Percentiles rank a stretch among this genome's conserved stretches.
Evolutionary conservation across 129 eudicot species (phyloP).

Genomic region (Glebionis coronaria): DNA sequence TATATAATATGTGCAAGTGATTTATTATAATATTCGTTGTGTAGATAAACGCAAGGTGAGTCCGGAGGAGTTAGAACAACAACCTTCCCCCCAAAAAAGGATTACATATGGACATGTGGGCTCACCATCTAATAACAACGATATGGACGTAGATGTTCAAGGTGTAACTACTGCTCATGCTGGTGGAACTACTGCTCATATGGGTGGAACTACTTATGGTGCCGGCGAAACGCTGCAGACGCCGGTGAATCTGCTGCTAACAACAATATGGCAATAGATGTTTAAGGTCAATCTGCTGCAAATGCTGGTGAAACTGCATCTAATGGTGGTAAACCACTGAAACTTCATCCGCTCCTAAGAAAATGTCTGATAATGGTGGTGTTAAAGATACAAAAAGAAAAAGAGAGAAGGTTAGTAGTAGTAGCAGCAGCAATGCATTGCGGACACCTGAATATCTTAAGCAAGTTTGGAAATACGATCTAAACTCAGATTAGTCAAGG

Average conservation of each 20-base stretch:
- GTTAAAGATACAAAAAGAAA: no score
- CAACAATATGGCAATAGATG: not conserved
- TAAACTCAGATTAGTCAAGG: no score
- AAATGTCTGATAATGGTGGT: no score
- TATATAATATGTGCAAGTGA: no score
- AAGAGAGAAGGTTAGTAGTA: no score
- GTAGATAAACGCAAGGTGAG: conserved; percentile 54
- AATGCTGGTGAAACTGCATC: conserved; percentile 5
- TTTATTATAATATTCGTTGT: conserved; percentile 1
- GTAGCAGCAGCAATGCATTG: no score
- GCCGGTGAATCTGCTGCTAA: no score
- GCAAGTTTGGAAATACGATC: conserved; percentile 71
- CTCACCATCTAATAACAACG: conserved; percentile 7
- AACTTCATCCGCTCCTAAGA: no score
- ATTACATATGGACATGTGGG: conserved; percentile 42
- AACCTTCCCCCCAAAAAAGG: conserved; percentile 38
- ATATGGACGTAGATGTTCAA: not conserved
- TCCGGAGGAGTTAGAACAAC: no score
- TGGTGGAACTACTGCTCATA: conserved; percentile 7
- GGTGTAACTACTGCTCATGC: conserved; percentile 8
- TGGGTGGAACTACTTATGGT: not conserved
- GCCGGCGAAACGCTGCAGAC: conserved; percentile 1
- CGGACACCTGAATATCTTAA: conserved; percentile 45
- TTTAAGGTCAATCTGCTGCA: not conserved
- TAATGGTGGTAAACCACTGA: conserved; percentile 27